Conservation (phyloP, 164 flowering plant genomes). For the Sextonia rubra region DNA sequence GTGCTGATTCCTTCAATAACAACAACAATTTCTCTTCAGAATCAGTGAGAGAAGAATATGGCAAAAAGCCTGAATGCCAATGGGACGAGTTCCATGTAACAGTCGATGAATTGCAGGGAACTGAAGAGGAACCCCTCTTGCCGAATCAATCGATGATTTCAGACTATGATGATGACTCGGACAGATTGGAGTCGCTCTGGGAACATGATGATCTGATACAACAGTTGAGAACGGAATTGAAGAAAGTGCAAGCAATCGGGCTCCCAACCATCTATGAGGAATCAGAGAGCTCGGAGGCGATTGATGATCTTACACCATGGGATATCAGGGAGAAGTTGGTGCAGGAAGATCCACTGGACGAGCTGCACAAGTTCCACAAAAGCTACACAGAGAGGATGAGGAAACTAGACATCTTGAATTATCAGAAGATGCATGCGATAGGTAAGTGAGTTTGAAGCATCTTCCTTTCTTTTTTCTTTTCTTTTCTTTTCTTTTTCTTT, state of each 20-base stretch:
- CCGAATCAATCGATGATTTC: slow-evolving; percentile 15
- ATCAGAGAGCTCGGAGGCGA: slow-evolving; percentile 62
- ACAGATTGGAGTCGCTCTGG: slow-evolving; percentile 58
- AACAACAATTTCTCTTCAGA: not conserved
- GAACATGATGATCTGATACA: slow-evolving; percentile 93
- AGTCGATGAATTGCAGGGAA: not conserved
- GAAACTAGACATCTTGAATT: slow-evolving; percentile 85
- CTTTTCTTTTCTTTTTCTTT: not conserved
- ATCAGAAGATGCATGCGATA: slow-evolving; percentile 91
- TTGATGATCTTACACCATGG: slow-evolving; percentile 83
- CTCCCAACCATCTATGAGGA: slow-evolving; percentile 95
- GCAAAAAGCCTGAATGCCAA: slow-evolving; percentile 1
- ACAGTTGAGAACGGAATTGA: slow-evolving; percentile 78
- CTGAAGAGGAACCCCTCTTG: not conserved
- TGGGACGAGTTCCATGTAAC: not conserved
- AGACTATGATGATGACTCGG: slow-evolving; percentile 45
- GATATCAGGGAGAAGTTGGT: slow-evolving; percentile 69
- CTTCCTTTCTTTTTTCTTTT: not conserved
- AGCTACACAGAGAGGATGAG: slow-evolving; percentile 85
- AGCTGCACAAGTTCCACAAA: slow-evolving; percentile 76
- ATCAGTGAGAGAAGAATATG: not conserved
- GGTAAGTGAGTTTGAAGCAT: slow-evolving; percentile 53
- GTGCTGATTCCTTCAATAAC: not conserved
- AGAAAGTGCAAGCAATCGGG: slow-evolving; percentile 71
- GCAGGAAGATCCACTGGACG: slow-evolving; percentile 47